Percentiles rank a stretch among this genome's conserved stretches.
Conservation (phyloP, 345 rosid genomes). For the Camelina sativa region DNA sequence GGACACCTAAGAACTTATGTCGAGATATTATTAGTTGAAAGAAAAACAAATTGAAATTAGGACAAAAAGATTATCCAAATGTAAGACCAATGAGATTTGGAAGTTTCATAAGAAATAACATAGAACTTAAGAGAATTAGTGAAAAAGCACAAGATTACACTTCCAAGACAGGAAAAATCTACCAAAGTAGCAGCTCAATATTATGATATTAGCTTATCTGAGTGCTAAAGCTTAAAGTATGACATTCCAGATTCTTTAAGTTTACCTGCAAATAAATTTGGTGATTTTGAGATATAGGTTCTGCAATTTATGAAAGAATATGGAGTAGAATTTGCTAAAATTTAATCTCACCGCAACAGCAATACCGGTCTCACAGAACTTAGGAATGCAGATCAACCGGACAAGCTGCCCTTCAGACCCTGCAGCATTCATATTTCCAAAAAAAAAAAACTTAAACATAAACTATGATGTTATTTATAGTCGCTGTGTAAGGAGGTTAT, state of each 20-base stretch:
- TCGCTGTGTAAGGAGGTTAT: conserved; percentile 7
- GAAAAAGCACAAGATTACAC: conserved; percentile 1
- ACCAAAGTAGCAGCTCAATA: conserved; percentile 32
- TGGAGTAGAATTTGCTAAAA: conserved; percentile 5
- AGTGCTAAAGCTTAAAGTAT: conserved; percentile 70
- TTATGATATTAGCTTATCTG: conserved; percentile 43
- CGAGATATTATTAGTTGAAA: background rate
- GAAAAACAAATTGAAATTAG: background rate
- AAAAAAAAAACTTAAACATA: background rate
- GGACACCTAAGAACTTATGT: too few species aligned
- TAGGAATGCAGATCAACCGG: conserved; percentile 78
- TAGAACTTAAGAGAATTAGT: background rate
- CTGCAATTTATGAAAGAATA: background rate
- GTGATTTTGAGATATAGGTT: conserved; percentile 3
- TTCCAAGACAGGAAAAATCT: background rate
- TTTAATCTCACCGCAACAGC: conserved; percentile 74
- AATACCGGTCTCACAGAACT: conserved; percentile 73
- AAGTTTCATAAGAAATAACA: conserved; percentile 5
- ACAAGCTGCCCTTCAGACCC: conserved; percentile 82
- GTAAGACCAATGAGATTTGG: conserved; percentile 10
- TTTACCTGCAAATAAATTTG: conserved; percentile 60
- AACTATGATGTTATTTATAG: background rate
- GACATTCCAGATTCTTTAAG: conserved; percentile 80
- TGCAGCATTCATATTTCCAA: conserved; percentile 41
- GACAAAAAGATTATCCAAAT: background rate